Evolutionary conservation across 768 basidiomycete species (phyloP), one percentile per base, ranked within the genome.

Genomic region (Cystobasidium onofrii): DNA sequence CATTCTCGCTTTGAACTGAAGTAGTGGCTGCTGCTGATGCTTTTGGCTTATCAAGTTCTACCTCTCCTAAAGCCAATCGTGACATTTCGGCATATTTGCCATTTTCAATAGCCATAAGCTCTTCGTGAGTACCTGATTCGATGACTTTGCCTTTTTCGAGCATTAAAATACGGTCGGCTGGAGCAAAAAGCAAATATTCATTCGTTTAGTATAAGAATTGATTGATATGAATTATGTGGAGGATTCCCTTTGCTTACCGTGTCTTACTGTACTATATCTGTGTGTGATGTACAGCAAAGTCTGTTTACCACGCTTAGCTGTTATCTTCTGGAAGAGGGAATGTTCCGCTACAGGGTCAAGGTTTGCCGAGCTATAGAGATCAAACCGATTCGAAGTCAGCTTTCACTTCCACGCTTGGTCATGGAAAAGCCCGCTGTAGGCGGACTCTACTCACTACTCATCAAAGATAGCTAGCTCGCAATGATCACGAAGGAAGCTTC

Each of bases 201-300:
- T n/a, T n/a, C n/a, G n/a, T n/a, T n/a, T n/a, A n/a, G n/a, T n/a
- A n/a, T n/a, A n/a, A n/a, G n/a, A n/a, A n/a, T n/a, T n/a, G n/a
- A n/a, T n/a, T n/a, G n/a, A n/a, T n/a, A n/a, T n/a, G n/a, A n/a
- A n/a, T n/a, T n/a, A n/a, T 23, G 10, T 39, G 43, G 44, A 7
- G 23, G 25, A 29, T 23, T 39, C 25, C n/a, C 20, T 4, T 17
- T 29, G 54, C 66, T 44, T 29, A 69, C 66, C 66, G 46, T 69
- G 66, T 27, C 46, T 7, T 12, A 69, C 66, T 10, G 66, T 69
- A 23, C 44, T 50, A 29, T 69, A 75, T 17, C 74, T 36, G 25
- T 75, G 74, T 2, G 74, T 75, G 15, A 43, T 72, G 31, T 72
- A 75, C 18, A 75, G 25, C n/a, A 75, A 34, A 29, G 70, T 75